Conservation (phyloP, 306 rosid species). For the Arachis stenosperma region DNA sequence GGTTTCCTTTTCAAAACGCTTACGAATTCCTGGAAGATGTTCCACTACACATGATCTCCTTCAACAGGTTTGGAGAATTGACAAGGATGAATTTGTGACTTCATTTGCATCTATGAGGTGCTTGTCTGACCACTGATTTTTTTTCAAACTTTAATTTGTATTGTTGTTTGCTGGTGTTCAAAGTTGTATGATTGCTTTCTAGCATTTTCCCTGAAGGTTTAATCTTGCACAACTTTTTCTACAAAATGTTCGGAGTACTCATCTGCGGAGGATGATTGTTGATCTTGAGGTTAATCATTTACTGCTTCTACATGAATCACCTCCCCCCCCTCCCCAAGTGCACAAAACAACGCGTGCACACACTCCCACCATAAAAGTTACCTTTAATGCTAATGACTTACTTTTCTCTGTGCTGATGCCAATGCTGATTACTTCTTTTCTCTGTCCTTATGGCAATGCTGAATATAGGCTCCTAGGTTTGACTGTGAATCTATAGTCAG, state of each 20-base stretch:
- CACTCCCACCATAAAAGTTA: too few species aligned
- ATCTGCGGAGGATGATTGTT: conserved; percentile 81
- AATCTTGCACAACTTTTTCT: conserved; percentile 81
- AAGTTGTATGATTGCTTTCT: conserved; percentile 42
- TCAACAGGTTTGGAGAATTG: conserved; percentile 81
- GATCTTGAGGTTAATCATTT: conserved; percentile 70
- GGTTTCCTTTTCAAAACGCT: conserved; percentile 84
- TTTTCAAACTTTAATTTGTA: conserved; percentile 25
- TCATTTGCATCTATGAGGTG: conserved; percentile 91
- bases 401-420: too few species aligned
- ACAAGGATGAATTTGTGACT: conserved; percentile 77
- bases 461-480: conserved; percentile 84
- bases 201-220: conserved; percentile 61
- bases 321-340: neutral
- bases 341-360: too few species aligned
- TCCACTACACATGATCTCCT: conserved; percentile 63
- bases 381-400: too few species aligned
- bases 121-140: conserved; percentile 29
- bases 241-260: conserved; percentile 62
- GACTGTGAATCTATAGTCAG: conserved; percentile 80
- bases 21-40: conserved; percentile 75
- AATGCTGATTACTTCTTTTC: neutral
- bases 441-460: conserved; percentile 36
- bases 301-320: conserved; percentile 18
- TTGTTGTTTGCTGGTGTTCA: conserved; percentile 2